Conservation (phyloP, 495 filamentous ascomycete genomes). For the Hamigera avellanea region DNA sequence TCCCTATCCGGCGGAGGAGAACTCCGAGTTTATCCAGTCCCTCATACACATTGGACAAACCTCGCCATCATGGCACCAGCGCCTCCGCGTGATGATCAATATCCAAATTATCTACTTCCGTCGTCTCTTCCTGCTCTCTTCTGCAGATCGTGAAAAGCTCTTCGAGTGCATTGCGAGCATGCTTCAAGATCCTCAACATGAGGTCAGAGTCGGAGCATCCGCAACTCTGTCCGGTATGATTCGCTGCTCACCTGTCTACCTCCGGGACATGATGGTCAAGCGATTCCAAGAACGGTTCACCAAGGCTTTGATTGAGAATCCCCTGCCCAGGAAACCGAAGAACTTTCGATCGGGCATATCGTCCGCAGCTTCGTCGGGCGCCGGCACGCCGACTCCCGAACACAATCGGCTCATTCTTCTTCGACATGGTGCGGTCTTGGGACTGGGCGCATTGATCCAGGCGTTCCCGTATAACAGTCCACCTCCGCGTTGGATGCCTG, state of each 20-base stretch:
- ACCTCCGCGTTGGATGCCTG: constrained; percentile 87
- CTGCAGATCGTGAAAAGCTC: constrained; percentile 60
- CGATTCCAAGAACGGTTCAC: constrained; percentile 72
- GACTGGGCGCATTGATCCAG: constrained; percentile 80
- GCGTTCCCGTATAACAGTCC: constrained; percentile 96
- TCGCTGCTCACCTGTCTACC: constrained; percentile 76
- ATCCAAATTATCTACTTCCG: constrained; percentile 99
- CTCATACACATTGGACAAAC: constrained; percentile 83
- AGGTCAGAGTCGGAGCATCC: constrained; percentile 87
- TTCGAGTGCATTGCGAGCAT: constrained; percentile 88
- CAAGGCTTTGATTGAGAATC: constrained; percentile 62
- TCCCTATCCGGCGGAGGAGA: constrained; percentile 77
- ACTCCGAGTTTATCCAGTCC: constrained; percentile 68
- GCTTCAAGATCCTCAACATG: constrained; percentile 83
- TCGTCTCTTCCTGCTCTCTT: constrained; percentile 83
- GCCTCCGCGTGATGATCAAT: constrained; percentile 92
- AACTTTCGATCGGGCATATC: constrained; percentile 23
- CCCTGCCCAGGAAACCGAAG: constrained; percentile 65
- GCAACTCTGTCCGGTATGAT: constrained; percentile 96
- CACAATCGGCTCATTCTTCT: constrained; percentile 66
- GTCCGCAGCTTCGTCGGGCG: constrained; percentile 42
- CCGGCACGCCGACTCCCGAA: constrained; percentile 70
- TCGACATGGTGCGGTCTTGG: constrained; percentile 85
- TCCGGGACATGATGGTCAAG: constrained; percentile 65
- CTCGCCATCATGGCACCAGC: constrained; percentile 90